phyloP scores from a whole-genome alignment of 495 filamentous ascomycete genomes.

The Filosporella fistucella region DNA sequence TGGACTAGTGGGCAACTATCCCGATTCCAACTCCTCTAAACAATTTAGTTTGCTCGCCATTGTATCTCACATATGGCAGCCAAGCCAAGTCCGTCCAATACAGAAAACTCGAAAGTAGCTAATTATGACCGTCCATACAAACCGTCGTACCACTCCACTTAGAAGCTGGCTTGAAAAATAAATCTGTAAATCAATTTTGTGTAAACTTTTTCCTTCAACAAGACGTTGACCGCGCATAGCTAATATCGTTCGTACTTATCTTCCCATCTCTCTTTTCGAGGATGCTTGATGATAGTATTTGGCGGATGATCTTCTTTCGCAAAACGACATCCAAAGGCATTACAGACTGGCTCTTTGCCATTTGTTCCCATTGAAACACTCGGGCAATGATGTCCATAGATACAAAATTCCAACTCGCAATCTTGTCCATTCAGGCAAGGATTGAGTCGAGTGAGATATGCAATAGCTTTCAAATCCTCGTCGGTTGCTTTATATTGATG shows the following conservation, averaged over 20 bases:
- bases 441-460: conserved; percentile 69
- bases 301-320: conserved; percentile 41
- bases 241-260: conserved; percentile 19
- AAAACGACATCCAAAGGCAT: conserved; percentile 42
- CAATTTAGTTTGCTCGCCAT: no score
- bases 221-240: background rate
- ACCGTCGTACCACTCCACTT: no score
- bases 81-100: no score
- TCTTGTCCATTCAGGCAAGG: conserved; percentile 71
- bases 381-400: conserved; percentile 66
- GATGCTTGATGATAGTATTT: conserved; percentile 37
- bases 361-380: background rate
- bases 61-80: no score
- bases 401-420: conserved; percentile 74
- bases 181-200: no score
- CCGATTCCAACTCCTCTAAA: no score
- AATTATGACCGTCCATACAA: no score
- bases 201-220: no score
- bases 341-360: conserved; percentile 35
- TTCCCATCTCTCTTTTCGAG: conserved; percentile 24
- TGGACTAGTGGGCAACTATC: no score
- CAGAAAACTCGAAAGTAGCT: no score
- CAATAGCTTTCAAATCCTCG: conserved; percentile 62
- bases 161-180: no score
- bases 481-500: conserved; percentile 67